Evolutionary conservation across 2,329 filamentous ascomycete genomes (phyloP), one percentile per base, ranked within the genome.

Genomic region (Beauveria sp.): DNA sequence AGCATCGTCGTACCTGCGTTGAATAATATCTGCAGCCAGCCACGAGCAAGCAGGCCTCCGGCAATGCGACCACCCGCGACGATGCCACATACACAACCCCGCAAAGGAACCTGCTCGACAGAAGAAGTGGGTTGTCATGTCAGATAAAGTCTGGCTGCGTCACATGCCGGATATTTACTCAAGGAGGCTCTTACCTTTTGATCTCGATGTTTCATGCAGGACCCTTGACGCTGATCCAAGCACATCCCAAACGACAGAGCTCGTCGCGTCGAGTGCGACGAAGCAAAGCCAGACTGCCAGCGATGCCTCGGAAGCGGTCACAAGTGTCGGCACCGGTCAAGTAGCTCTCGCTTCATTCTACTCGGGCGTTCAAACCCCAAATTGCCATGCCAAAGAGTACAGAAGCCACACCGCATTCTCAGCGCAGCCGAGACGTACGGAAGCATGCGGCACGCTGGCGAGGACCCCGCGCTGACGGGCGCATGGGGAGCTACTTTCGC

Each of bases 181-280:
- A 9, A 24, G 5, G n/a, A 20, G 24, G 9, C 34, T 26, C 31
- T 34, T 34, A 10, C 38, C 20, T 14, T 34, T 14, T 31, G 5
- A 20, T 14, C 10, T 28, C 24, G 16, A 9, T 6, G 38, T 18
- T 16, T n/a, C 14, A 31, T n/a, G 14, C 31, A 51, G 2, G 9
- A 20, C n/a, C 18, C 14, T 12, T 18, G 10, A 20, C 40, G 14
- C 53, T 34, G 28, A 26, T 20, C 42, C n/a, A 18, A n/a, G 50
- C 31, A 26, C n/a, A 18, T 18, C 26, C 34, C 5, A n/a, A 34
- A 34, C 31, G 31, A 38, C 14, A 60, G 58, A 9, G 22, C 50
- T 28, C 26, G 58, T 14, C 49, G 50, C 5, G 31, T 60, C 42
- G 40, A 48, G 26, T 60, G 58, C 28, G 58, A 60, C 49, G 58